Percentiles rank a stretch among this genome's conserved stretches.
These are phyloP conservation scores for Ceratobasidium sp. DNA, from an alignment of 1,284 basidiomycete species.

Conservation along the genomic window DNA sequence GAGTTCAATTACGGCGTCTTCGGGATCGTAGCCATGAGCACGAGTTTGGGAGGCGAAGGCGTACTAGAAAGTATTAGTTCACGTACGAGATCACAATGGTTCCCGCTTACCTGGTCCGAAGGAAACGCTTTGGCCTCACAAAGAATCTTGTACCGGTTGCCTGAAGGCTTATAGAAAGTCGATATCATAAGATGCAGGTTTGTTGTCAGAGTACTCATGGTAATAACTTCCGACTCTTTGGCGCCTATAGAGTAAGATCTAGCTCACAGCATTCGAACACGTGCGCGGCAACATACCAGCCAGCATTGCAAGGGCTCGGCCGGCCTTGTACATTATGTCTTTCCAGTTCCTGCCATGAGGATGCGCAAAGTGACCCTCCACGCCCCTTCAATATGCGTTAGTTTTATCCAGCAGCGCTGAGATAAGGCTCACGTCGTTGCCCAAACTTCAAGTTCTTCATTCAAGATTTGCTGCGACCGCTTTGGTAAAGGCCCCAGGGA, in stretches of 20 bases:
- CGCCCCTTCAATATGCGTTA: conserved; percentile 63
- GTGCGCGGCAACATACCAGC: neutral
- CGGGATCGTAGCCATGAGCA: conserved; percentile 79
- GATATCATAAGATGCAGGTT: conserved; percentile 95
- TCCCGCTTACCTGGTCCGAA: conserved; percentile 78
- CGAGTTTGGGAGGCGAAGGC: conserved; percentile 88
- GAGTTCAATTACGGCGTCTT: conserved; percentile 77
- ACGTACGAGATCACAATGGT: neutral
- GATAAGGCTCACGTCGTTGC: conserved; percentile 64
- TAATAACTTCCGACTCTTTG: conserved; percentile 84
- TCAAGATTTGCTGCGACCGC: conserved; percentile 70
- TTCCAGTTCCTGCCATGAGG: conserved; percentile 85
- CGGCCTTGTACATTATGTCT: conserved; percentile 66
- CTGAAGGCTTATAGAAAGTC: conserved; percentile 89
- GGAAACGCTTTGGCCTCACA: conserved; percentile 95
- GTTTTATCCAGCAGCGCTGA: neutral
- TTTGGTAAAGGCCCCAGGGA: conserved; percentile 86
- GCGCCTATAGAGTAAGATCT: conserved; percentile 63
- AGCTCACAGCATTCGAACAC: neutral
- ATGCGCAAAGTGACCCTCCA: conserved; percentile 91
- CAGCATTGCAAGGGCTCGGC: conserved; percentile 27
- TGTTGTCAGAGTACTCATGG: conserved; percentile 90
- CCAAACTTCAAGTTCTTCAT: conserved; percentile 92
- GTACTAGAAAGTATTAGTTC: conserved; percentile 63
- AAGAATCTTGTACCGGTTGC: conserved; percentile 87